Base-by-base conservation (phyloP, 257 asterid species). In the Galeopsis tetrahit region DNA sequence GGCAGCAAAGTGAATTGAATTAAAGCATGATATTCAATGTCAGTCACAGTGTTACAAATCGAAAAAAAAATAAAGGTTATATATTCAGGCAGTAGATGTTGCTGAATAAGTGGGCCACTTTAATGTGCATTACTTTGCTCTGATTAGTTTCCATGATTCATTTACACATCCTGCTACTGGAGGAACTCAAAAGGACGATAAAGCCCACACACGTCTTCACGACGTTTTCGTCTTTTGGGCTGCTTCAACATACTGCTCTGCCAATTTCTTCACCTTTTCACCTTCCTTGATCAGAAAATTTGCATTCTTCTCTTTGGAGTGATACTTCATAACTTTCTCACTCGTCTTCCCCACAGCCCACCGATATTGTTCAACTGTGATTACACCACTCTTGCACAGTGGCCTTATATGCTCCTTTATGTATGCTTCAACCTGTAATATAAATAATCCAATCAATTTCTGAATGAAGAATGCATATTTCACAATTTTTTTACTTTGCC, bases 241-340 rank as follows among this genome's bases (percentile, higher is more conserved):
- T 36, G 98, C 72, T 82, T 92, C 98, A 28, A 90, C 86, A 5
- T 95, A 95, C 75, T 92, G 92, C 82, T 85, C 93, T 0, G 99
- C 99, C 14, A 95, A 90, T 78, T 87, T 95, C 90, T 92, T 95
- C 78, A 95, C 96, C 70, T 87, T 95, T 57, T 95, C 96, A 33
- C 99, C 98, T 87, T 92, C 99, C 81, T 88, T 95, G 80, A 95
- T 87, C 70, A 95, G 97, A 73, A 95, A 95, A 82, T 88, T 90
- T 5, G 99, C 99, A 33, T 81, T 88, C 62, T 82, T 90, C 76
- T 87, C 98, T 85, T 88, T 90, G 0, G 92, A 78, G 78, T 95
- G 99, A 76, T 85, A 90, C 79, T 90, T 95, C 98, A 92, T 86
- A 34, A 95, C 98, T 76, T 95, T 95, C 85, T 95, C 99, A 64